Conservation (phyloP, 2,329 filamentous ascomycete species). For the Phialophora tarda region DNA sequence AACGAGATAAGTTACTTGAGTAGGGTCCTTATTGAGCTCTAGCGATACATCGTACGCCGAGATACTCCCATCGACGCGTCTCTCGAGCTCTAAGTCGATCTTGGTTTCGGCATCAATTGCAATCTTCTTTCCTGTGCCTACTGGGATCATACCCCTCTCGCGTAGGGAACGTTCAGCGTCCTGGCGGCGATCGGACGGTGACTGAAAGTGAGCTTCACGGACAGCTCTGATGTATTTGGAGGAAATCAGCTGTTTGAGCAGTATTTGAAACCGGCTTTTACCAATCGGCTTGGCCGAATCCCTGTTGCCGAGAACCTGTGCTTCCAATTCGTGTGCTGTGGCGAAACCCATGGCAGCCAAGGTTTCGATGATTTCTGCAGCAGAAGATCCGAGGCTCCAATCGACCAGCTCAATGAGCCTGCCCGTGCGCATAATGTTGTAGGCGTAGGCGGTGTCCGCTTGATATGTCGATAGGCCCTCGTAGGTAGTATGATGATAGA, state of each 20-base stretch:
- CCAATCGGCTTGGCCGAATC: constrained; percentile 2
- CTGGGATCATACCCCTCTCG: constrained; percentile 58
- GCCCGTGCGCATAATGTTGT: constrained; percentile 78
- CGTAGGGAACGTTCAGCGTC: constrained; percentile 67
- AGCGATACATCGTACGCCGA: constrained; percentile 20
- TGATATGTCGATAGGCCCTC: constrained; percentile 76
- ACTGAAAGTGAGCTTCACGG: constrained; percentile 53
- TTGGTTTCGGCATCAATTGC: constrained; percentile 66
- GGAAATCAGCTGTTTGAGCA: constrained; percentile 23
- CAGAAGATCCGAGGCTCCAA: constrained; percentile 73
- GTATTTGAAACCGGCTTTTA: constrained; percentile 16
- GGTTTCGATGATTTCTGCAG: constrained; percentile 74
- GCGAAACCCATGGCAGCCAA: constrained; percentile 79
- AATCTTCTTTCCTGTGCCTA: constrained; percentile 65
- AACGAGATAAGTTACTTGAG: constrained; percentile 10
- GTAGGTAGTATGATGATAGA: constrained; percentile 74
- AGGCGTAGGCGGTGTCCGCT: constrained; percentile 78
- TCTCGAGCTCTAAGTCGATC: constrained; percentile 60
- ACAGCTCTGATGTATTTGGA: constrained; percentile 35
- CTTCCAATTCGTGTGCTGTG: constrained; percentile 56
- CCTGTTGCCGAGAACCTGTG: constrained; percentile 20
- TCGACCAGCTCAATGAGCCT: constrained; percentile 80
- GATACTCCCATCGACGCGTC: constrained; percentile 46
- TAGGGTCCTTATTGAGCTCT: constrained; percentile 15
- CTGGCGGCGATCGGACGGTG: constrained; percentile 60